phyloP scores from a whole-genome alignment of 495 filamentous ascomycete species.

The Talaromyces liani region DNA sequence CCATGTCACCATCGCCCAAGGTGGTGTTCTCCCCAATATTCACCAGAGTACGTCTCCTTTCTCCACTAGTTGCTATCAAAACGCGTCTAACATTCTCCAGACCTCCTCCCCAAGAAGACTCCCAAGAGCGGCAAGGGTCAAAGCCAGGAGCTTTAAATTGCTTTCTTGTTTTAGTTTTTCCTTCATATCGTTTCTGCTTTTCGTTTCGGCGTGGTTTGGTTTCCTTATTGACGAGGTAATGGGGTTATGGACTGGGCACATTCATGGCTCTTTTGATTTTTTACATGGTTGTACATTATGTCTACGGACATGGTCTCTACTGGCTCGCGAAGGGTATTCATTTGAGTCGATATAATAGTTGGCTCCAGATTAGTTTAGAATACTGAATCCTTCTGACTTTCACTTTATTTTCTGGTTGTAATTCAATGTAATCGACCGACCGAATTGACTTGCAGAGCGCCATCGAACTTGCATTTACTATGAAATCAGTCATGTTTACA shows the following conservation, averaged over 20 bases:
- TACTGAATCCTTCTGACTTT: not conserved
- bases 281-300: conserved; percentile 91
- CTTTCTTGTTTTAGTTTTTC: conserved; percentile 26
- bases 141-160: conserved; percentile 81
- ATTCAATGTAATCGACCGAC: not conserved
- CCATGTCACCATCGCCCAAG: conserved; percentile 98
- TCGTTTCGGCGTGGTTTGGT: conserved; percentile 54
- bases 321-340: conserved; percentile 28
- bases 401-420: not conserved
- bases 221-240: conserved; percentile 72
- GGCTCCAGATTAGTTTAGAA: conserved; percentile 4
- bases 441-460: not conserved
- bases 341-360: conserved; percentile 1
- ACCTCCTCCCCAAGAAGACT: conserved; percentile 97
- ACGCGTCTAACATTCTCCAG: conserved; percentile 48
- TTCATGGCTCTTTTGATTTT: conserved; percentile 67
- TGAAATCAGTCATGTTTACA: not conserved
- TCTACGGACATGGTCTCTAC: conserved; percentile 56
- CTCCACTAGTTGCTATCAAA: not conserved
- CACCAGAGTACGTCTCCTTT: conserved; percentile 76
- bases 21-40: conserved; percentile 98
- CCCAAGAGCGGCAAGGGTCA: conserved; percentile 82
- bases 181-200: conserved; percentile 29
- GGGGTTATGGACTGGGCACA: conserved; percentile 78
- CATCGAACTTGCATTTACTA: not conserved